These are phyloP conservation scores for Pestalotiopsis sp. DNA, from an alignment of 2,329 filamentous ascomycete species.

Conservation along the genomic window DNA sequence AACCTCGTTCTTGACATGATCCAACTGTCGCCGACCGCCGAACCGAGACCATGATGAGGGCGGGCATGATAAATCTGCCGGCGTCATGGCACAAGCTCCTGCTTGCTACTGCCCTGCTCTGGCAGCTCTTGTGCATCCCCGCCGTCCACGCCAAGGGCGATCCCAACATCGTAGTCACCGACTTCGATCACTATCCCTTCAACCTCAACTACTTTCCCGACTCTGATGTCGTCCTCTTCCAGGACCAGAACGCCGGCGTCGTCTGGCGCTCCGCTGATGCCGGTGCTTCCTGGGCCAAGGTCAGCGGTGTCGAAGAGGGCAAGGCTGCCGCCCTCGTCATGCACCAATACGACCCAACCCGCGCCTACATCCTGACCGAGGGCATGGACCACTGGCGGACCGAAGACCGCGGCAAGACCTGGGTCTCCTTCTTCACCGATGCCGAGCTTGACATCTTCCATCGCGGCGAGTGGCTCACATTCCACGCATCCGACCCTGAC, in stretches of 20 bases:
- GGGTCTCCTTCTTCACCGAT: constrained; percentile 73
- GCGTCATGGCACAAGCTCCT: constrained; percentile 26
- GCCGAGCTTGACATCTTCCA: constrained; percentile 56
- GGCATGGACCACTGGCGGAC: constrained; percentile 79
- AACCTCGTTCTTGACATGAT: constrained; percentile 42
- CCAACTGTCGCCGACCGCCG: constrained; percentile 35
- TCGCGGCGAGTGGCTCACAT: constrained; percentile 60
- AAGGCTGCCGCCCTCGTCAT: constrained; percentile 66
- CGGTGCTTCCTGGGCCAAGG: constrained; percentile 73
- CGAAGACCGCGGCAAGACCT: constrained; percentile 78
- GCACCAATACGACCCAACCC: constrained; percentile 77
- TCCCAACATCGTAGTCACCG: constrained; percentile 66
- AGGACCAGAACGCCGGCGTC: constrained; percentile 64
- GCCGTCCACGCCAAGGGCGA: constrained; percentile 58
- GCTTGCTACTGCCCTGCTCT: constrained; percentile 16
- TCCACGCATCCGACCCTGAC: constrained; percentile 82
- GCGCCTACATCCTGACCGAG: constrained; percentile 79
- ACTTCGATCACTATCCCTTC: constrained; percentile 68
- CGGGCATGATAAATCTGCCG: constrained; percentile 48
- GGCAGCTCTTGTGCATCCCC: constrained; percentile 36
- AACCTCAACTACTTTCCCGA: constrained; percentile 90
- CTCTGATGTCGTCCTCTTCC: constrained; percentile 79
- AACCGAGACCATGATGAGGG: constrained; percentile 55
- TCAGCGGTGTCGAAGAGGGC: constrained; percentile 67
- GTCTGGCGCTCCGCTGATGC: constrained; percentile 82